These are phyloP conservation scores for Orbilia ellipsospora DNA, from an alignment of 2,329 filamentous ascomycete species.

Conservation along the genomic window DNA sequence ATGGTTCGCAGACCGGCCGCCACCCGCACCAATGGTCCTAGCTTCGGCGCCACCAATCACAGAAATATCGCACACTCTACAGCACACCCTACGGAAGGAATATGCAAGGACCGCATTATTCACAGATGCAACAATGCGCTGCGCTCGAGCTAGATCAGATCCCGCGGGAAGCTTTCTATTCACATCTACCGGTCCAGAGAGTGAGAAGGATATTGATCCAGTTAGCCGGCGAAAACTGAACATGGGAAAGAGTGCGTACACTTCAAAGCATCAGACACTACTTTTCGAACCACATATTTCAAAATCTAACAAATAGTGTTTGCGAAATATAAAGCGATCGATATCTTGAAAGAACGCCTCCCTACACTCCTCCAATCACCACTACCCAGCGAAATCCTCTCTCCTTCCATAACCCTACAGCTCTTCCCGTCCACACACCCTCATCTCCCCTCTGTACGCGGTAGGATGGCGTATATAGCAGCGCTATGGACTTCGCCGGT, in stretches of 20 bases:
- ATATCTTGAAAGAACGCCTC: slow-evolving; percentile 74
- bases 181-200: slow-evolving; percentile 12
- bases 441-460: slow-evolving; percentile 90
- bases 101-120: neutral
- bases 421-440: slow-evolving; percentile 82
- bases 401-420: slow-evolving; percentile 76
- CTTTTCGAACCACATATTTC: neutral
- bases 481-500: slow-evolving; percentile 96
- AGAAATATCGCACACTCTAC: slow-evolving; percentile 72
- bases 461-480: slow-evolving; percentile 88
- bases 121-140: neutral
- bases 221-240: slow-evolving; percentile 57
- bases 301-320: neutral
- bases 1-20: slow-evolving; percentile 33
- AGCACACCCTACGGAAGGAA: neutral
- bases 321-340: slow-evolving; percentile 65
- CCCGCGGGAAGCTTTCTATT: slow-evolving; percentile 10
- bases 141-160: neutral
- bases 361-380: slow-evolving; percentile 75
- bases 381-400: slow-evolving; percentile 78
- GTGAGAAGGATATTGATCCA: slow-evolving; percentile 46
- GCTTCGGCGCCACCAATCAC: slow-evolving; percentile 85
- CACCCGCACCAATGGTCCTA: slow-evolving; percentile 81
- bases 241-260: slow-evolving; percentile 57
- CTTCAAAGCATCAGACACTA: neutral